Evolutionary conservation across 371 early-diverging fungal genomes (phyloP), one percentile per base, ranked within the genome.

Genomic region (Sporodiniella umbellata): DNA sequence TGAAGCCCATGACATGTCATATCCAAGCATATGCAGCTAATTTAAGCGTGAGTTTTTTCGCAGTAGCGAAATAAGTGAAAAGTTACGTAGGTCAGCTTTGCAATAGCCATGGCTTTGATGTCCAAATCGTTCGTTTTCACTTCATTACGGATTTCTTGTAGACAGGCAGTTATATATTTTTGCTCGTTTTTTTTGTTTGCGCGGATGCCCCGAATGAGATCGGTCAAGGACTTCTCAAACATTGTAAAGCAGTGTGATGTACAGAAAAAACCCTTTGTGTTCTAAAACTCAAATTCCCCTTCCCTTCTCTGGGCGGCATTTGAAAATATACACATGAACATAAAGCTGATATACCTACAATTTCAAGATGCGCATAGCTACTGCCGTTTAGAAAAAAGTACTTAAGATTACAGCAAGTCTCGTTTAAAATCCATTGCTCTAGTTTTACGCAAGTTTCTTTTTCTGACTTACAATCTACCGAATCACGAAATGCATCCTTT

Each of bases 11-110:
- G 85, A 83, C 90, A 93, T 93, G 61, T 94, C 94, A 54, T 95
- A 96, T 3, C 98, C 98, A 19, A 94, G 80, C 95, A 96, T 95
- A 78, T 96, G 95, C 24, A 97, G 81, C 89, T 93, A 70, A 25
- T 30, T 23, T 1, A 19, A 33, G 21, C 18, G 28, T 33, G 19
- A 28, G 33, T 22, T 42, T 33, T 15, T 25, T 5, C 15, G 30
- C 30, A 28, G 10, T 28, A 28, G n/a, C n/a, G n/a, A n/a, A n/a
- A n/a, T n/a, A n/a, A n/a, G n/a, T n/a, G n/a, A n/a, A n/a, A n/a
- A n/a, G n/a, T 52, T 77, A 90, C 90, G 67, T 92, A 90, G 48
- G 83, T 80, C 18, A 98, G 78, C 69, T 98, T 98, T 66, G 89
- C 87, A 15, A 96, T 76, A 15, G 96, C 96, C 38, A 67, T 77